A percentile compares a stretch with the other conserved stretches of the same genome.
Conservation (phyloP, 2,329 filamentous ascomycete genomes). For the Bipolaris gigantea region DNA sequence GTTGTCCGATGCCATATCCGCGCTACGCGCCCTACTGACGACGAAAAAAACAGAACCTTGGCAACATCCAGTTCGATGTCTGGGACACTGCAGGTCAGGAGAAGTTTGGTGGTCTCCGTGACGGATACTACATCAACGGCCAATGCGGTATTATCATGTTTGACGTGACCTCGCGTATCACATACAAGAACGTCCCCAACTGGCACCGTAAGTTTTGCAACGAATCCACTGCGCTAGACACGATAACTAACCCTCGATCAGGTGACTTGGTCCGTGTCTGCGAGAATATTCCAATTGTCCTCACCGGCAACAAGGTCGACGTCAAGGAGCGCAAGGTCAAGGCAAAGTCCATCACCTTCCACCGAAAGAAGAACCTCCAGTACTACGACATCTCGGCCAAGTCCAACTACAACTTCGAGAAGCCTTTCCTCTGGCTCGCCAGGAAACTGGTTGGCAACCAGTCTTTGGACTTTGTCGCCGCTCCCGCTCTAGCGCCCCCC, state of each 20-base stretch:
- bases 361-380: conserved; percentile 99
- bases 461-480: conserved; percentile 89
- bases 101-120: conserved; percentile 98
- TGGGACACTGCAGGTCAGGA: conserved; percentile 99
- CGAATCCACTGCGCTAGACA: not conserved
- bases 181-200: conserved; percentile 99
- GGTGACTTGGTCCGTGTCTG: conserved; percentile 98
- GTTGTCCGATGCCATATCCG: conserved; percentile 40
- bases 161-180: conserved; percentile 98
- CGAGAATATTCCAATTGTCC: conserved; percentile 98
- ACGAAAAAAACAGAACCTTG: conserved; percentile 69
- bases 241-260: conserved; percentile 45
- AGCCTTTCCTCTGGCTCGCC: conserved; percentile 99
- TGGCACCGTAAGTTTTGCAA: conserved; percentile 84
- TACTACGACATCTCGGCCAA: conserved; percentile 99
- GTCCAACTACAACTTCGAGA: conserved; percentile 99
- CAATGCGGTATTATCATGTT: conserved; percentile 99
- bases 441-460: conserved; percentile 98
- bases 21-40: conserved; percentile 26
- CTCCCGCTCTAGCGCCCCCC: conserved; percentile 89
- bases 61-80: conserved; percentile 96
- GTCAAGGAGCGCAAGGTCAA: conserved; percentile 99
- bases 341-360: conserved; percentile 99
- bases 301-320: conserved; percentile 99
- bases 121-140: conserved; percentile 99